Conservation (phyloP, 108 stramenopile species). For the Cyclostephanos tholiformis region DNA sequence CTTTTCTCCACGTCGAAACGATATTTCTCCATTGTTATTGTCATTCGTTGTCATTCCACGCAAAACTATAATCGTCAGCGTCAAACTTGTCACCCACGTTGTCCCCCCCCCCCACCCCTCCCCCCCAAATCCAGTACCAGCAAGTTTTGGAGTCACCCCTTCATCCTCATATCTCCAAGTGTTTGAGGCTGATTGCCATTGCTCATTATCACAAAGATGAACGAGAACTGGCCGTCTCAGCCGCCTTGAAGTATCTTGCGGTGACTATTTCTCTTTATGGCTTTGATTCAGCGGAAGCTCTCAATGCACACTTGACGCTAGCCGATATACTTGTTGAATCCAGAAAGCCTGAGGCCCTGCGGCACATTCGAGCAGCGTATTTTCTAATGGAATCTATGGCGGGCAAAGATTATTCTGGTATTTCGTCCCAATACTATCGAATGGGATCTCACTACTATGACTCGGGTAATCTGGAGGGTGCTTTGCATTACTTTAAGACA, state of each 20-base stretch:
- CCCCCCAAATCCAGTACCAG: constrained; percentile 45
- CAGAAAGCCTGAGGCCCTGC: constrained; percentile 57
- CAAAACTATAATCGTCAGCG: too few relatives aligned
- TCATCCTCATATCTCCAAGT: constrained; percentile 74
- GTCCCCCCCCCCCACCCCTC: too few relatives aligned
- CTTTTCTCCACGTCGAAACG: too few relatives aligned
- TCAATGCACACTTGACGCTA: constrained; percentile 59
- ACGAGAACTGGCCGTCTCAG: constrained; percentile 60
- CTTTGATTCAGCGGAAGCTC: constrained; percentile 74
- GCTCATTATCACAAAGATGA: constrained; percentile 83
- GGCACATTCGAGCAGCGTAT: constrained; percentile 82
- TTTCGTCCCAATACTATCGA: constrained; percentile 77
- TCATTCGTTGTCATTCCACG: too few relatives aligned
- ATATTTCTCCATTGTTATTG: too few relatives aligned
- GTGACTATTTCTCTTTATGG: constrained; percentile 76
- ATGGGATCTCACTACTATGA: constrained; percentile 83
- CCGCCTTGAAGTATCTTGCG: constrained; percentile 76
- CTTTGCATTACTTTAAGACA: constrained; percentile 63
- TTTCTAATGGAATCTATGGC: constrained; percentile 88
- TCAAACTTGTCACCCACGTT: too few relatives aligned
- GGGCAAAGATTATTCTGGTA: constrained; percentile 78
- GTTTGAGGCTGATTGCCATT: constrained; percentile 67
- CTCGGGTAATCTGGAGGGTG: constrained; percentile 46
- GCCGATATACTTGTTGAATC: constrained; percentile 62
- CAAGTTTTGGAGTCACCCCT: constrained; percentile 74